Evolutionary conservation across 139 green algal species (phyloP), one percentile per base, ranked within the genome.

Genomic region (Haematococcus sp.): DNA sequence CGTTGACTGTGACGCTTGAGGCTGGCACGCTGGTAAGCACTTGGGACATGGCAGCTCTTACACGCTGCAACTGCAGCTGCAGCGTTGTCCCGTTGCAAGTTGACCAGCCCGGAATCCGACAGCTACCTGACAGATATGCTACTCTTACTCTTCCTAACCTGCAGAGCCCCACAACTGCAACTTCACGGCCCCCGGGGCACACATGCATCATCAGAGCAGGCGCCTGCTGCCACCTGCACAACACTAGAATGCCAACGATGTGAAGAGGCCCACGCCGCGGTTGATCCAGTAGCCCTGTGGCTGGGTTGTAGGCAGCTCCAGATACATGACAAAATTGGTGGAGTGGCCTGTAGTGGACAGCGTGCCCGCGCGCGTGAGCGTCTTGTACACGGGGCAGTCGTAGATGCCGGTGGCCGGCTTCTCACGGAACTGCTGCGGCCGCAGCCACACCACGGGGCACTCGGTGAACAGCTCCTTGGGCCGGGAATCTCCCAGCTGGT

Each of bases 381-480:
- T 94, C 72, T 88, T 88, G 84, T 93, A 94, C 27, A 90, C 69
- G 2, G 91, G 91, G 83, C 91, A 94, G 34, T 88, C 78, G 72
- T 96, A 94, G 30, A 91, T 68, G 31, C 84, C 86, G 3, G 54
- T 25, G 4, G 32, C 33, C 9, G 79, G 72, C 60, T 82, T 74
- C 52, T 81, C 71, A 4, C 87, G 80, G 82, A 88, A 73, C 78
- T 94, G 83, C 71, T 82, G 68, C 23, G 86, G 86, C 32, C 77
- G 74, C 25, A 86, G 58, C 78, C 74, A 80, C 46, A 72, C 66
- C 25, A 97, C 65, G n/a, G 92, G 92, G 83, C 94, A 90, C 58
- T 94, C 83, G 11, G 82, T 93, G 73, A 90, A 95, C 31, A 97
- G 84, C 84, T 97, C 92, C 84, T 95, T 97, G 35, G 92, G 88